Evolutionary conservation across 306 rosid species (phyloP).

Genomic region (Trifolium subterraneum): DNA sequence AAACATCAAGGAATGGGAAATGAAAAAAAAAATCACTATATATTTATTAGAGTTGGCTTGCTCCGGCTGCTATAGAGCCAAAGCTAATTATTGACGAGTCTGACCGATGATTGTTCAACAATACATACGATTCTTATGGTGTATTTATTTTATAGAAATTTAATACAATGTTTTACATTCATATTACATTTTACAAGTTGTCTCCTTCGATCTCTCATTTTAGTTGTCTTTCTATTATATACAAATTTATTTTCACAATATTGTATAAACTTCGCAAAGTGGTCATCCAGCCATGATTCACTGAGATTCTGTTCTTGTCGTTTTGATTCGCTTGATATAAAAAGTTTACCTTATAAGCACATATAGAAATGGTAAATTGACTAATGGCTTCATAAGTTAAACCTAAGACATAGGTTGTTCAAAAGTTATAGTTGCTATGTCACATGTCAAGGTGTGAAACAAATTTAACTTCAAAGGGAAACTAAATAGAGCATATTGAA

Average conservation of each 20-base stretch:
- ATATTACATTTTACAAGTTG: constrained; percentile 8
- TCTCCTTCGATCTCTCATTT: constrained; percentile 19
- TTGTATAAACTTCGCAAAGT: not conserved
- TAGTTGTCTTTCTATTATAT: not conserved
- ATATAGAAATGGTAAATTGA: not conserved
- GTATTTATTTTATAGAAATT: constrained; percentile 37
- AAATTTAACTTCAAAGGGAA: constrained; percentile 1
- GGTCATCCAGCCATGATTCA: not conserved
- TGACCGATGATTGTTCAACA: constrained; percentile 25
- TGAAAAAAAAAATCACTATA: not conserved
- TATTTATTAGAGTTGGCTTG: constrained; percentile 37
- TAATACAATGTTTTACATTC: constrained; percentile 13
- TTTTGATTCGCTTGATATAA: not conserved
- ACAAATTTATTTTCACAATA: constrained; percentile 5
- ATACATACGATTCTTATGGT: constrained; percentile 26
- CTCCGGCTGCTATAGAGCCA: not conserved
- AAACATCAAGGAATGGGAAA: constrained; percentile 1
- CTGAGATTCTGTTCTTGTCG: not conserved
- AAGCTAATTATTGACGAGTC: constrained; percentile 23
- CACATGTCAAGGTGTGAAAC: constrained; percentile 18
- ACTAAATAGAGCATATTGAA: constrained; percentile 4
- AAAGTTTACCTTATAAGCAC: not conserved
- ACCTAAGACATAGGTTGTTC: not conserved
- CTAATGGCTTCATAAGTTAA: too few species aligned
- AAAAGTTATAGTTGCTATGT: constrained; percentile 1